phyloP scores from a whole-genome alignment of 2,329 filamentous ascomycete species.

The Monilinia vaccinii-corymbosi region DNA sequence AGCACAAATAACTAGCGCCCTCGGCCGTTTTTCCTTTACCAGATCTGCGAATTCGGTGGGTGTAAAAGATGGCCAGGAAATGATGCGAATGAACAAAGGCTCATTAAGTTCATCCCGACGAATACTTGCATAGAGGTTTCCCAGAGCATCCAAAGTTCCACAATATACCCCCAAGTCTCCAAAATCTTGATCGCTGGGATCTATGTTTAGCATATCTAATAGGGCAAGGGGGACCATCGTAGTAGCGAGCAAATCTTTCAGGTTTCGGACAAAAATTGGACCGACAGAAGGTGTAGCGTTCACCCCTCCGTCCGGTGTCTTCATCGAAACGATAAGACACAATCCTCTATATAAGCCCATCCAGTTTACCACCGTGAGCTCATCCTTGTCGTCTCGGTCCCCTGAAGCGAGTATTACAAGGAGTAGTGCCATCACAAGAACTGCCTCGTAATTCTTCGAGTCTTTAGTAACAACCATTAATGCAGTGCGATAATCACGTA shows the following conservation, averaged over 20 bases:
- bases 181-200: constrained; percentile 21
- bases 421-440: constrained; percentile 22
- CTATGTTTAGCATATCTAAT: constrained; percentile 21
- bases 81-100: constrained; percentile 19
- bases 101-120: constrained; percentile 18
- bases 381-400: constrained; percentile 13
- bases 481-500: constrained; percentile 20
- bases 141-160: constrained; percentile 20
- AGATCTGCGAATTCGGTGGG: constrained; percentile 6
- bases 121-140: constrained; percentile 24
- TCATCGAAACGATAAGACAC: constrained; percentile 4
- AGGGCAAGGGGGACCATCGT: constrained; percentile 21
- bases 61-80: constrained; percentile 22
- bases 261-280: constrained; percentile 21
- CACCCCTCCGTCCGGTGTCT: not conserved
- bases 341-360: constrained; percentile 21
- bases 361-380: constrained; percentile 23
- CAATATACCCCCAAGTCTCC: constrained; percentile 20
- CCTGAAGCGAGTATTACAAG: constrained; percentile 21
- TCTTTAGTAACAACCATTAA: constrained; percentile 14
- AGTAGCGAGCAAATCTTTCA: constrained; percentile 13
- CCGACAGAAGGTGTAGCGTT: constrained; percentile 11
- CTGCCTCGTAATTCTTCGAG: constrained; percentile 21
- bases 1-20: constrained; percentile 17
- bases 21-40: constrained; percentile 13